A percentile compares a stretch with the other conserved stretches of the same genome.
phyloP scores from a whole-genome alignment of 116 monocot genomes.

The Zostera marina region DNA sequence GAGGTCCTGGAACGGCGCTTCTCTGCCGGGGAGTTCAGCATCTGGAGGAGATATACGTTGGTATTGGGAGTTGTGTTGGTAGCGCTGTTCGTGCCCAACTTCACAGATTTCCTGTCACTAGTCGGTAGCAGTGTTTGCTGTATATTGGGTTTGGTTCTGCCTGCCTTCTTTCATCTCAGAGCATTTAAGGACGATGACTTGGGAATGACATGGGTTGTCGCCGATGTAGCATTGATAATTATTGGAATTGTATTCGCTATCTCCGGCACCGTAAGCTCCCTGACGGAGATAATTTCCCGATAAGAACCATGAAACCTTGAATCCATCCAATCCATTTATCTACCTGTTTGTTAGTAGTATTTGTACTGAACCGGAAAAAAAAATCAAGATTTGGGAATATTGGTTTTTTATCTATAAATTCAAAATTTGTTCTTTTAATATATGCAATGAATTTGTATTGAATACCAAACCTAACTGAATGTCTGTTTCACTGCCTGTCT shows the following conservation, averaged over 20 bases:
- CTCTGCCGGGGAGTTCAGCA: conserved; percentile 37
- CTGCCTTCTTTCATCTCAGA: conserved; percentile 59
- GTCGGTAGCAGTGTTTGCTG: conserved; percentile 89
- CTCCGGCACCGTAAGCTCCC: conserved; percentile 45
- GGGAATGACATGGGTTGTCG: conserved; percentile 13
- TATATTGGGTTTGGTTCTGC: conserved; percentile 63
- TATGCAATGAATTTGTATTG: too few relatives aligned
- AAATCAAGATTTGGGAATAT: too few relatives aligned
- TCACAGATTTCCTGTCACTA: conserved; percentile 79
- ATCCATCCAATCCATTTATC: too few relatives aligned
- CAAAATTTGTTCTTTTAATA: too few relatives aligned
- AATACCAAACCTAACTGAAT: too few relatives aligned
- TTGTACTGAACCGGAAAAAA: too few relatives aligned
- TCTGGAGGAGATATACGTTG: conserved; percentile 54
- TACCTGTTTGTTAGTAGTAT: too few relatives aligned
- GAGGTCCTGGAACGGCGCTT: conserved; percentile 74
- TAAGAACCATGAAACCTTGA: not conserved
- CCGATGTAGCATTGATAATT: conserved; percentile 28
- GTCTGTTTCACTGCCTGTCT: too few relatives aligned
- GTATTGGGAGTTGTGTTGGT: conserved; percentile 44
- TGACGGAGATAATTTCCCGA: conserved; percentile 40
- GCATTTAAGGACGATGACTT: conserved; percentile 52
- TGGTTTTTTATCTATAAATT: too few relatives aligned
- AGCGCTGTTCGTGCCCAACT: conserved; percentile 71
- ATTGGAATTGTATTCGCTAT: conserved; percentile 37